Conservation (phyloP, 108 stramenopile genomes). For the Chaetoceros muelleri region DNA sequence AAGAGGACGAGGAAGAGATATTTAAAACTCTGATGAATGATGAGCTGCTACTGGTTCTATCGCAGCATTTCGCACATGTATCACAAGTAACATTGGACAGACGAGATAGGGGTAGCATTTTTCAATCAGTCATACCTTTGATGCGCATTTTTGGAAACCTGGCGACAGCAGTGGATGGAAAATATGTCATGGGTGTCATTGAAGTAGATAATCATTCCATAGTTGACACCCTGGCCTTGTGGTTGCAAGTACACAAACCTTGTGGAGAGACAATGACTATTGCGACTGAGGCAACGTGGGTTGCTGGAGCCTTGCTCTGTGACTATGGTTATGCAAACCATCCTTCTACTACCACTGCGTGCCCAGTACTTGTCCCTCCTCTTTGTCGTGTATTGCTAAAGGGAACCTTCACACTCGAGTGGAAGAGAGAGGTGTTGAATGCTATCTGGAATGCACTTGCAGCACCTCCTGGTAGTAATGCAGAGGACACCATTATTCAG, state of each 20-base stretch:
- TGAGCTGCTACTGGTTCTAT: background rate
- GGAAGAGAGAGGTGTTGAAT: conserved; percentile 7
- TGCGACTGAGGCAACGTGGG: conserved; percentile 10
- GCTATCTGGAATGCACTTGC: conserved; percentile 8
- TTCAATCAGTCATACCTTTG: conserved; percentile 3
- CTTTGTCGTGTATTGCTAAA: conserved; percentile 1
- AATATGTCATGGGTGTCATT: background rate
- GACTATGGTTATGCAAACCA: conserved; percentile 8
- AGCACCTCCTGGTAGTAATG: conserved; percentile 4
- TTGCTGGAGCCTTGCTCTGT: conserved; percentile 5
- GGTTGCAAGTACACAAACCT: background rate
- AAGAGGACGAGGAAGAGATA: conserved; percentile 6
- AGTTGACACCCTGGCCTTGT: background rate
- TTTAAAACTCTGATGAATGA: conserved; percentile 2
- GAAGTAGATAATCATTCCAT: background rate
- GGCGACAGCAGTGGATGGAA: conserved; percentile 9
- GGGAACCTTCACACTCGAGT: background rate
- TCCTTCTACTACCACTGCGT: conserved; percentile 4
- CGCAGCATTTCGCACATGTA: background rate
- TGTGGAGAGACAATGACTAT: background rate
- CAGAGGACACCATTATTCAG: background rate
- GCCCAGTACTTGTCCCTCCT: conserved; percentile 1
- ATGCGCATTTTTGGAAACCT: conserved; percentile 9
- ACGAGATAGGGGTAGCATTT: background rate
- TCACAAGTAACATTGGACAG: background rate